Conservation (phyloP, 2,329 filamentous ascomycete genomes). For the Colletotrichum theobromicola region DNA sequence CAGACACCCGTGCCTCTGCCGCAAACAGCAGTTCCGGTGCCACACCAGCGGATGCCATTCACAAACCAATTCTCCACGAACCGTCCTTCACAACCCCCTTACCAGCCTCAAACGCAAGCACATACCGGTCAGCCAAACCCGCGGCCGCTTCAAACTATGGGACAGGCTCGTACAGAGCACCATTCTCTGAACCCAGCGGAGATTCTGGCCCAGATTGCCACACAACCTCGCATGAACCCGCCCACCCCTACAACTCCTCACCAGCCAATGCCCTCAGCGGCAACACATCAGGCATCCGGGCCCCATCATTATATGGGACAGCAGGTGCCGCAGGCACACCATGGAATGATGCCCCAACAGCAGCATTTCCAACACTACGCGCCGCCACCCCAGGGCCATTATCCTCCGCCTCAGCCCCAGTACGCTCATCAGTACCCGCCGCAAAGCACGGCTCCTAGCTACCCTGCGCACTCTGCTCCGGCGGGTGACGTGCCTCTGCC, state of each 20-base stretch:
- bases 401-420: slow-evolving; percentile 12
- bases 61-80: slow-evolving; percentile 1
- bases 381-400: background rate
- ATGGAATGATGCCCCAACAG: background rate
- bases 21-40: background rate
- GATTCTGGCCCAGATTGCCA: slow-evolving; percentile 15
- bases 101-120: background rate
- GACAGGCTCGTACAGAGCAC: slow-evolving; percentile 3
- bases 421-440: background rate
- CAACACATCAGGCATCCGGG: background rate
- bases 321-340: background rate
- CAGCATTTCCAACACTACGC: slow-evolving; percentile 4
- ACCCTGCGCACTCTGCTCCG: background rate
- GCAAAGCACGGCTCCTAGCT: background rate
- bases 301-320: background rate
- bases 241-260: slow-evolving; percentile 9
- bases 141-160: background rate
- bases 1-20: background rate
- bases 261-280: background rate
- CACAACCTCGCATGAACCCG: slow-evolving; percentile 17
- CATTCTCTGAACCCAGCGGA: slow-evolving; percentile 15
- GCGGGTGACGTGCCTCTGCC: slow-evolving; percentile 36
- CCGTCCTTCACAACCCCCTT: background rate
- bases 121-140: background rate
- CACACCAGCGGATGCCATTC: slow-evolving; percentile 9